Base-by-base conservation (phyloP, 2,329 filamentous ascomycete species). In the Alternaria brassicicola region DNA sequence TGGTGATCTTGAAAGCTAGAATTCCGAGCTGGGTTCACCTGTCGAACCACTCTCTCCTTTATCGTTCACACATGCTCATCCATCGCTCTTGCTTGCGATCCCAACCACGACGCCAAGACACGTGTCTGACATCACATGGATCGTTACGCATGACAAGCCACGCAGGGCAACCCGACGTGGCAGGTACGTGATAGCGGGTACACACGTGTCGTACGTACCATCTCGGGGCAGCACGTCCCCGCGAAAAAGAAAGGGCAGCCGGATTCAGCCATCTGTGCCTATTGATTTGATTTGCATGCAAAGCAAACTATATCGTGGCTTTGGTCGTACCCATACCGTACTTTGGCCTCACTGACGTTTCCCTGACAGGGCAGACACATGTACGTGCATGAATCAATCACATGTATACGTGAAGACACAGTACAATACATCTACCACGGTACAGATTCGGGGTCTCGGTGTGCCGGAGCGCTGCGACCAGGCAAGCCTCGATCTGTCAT, bases 161-260 rank as follows among this genome's bases (percentile, higher is more conserved):
- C 41, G 48, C 48, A 52, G 48, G 54, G 54, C 41, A 43, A 42
- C 45, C 31, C 8, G 36, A 35, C 36, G 25, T 35, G 43, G 30
- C 19, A 47, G 43, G 19, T 47, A 43, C 42, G 53, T 35, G 33
- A 57, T 33, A 19, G 45, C 54, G 48, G 54, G 49, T 57, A 57
- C 41, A 26, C 54, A 57, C 54, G 54, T 57, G 54, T 57, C 31
- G 33, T 41, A 39, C 48, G 21, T 57, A 47, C 48, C 54, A 46
- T 47, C 51, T 35, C 45, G 31, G 36, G 36, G 30, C 15, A 55
- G 41, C 39, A 19, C 42, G 42, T 41, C 36, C 35, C 36, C 36
- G 17, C n/a, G 21, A 15, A 57, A 47, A 35, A 57, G 28, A 19
- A 57, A 25, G 6, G 17, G 4, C 41, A 30, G 21, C 36, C 36